Evolutionary conservation across 2,329 filamentous ascomycete species (phyloP).

Genomic region (Tolypocladium nubicola): DNA sequence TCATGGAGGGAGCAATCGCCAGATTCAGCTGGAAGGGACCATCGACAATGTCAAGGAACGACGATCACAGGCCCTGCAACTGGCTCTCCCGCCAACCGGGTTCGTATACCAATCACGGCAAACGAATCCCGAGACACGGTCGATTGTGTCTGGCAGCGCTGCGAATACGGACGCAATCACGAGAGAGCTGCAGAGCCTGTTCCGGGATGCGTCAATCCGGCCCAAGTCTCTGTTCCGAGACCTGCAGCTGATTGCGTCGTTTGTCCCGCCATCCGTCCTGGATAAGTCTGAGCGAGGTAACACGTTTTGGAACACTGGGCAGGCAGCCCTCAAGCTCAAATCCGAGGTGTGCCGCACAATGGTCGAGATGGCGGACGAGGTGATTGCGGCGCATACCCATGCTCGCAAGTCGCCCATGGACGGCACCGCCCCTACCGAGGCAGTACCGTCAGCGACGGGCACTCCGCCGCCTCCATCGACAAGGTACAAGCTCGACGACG

Average conservation of each 20-base stretch:
- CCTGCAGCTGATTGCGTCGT: constrained; percentile 62
- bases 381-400: constrained; percentile 51
- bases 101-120: constrained; percentile 22
- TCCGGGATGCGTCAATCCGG: constrained; percentile 57
- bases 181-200: constrained; percentile 54
- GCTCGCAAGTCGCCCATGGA: constrained; percentile 39
- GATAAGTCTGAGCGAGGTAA: constrained; percentile 57
- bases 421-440: constrained; percentile 13
- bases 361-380: constrained; percentile 51
- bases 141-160: constrained; percentile 36
- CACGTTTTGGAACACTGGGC: constrained; percentile 81
- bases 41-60: constrained; percentile 62
- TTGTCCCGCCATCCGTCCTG: constrained; percentile 49
- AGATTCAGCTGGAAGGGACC: constrained; percentile 49
- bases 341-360: constrained; percentile 75
- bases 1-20: constrained; percentile 21
- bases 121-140: constrained; percentile 38
- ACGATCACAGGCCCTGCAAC: constrained; percentile 40
- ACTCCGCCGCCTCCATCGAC: constrained; percentile 40
- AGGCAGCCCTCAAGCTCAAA: constrained; percentile 82
- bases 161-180: constrained; percentile 55
- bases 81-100: constrained; percentile 14
- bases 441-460: constrained; percentile 24
- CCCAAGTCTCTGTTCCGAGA: constrained; percentile 75
- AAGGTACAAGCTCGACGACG: constrained; percentile 65